Evolutionary conservation across 1,284 basidiomycete genomes (phyloP).

Genomic region (Leccinum variabile): DNA sequence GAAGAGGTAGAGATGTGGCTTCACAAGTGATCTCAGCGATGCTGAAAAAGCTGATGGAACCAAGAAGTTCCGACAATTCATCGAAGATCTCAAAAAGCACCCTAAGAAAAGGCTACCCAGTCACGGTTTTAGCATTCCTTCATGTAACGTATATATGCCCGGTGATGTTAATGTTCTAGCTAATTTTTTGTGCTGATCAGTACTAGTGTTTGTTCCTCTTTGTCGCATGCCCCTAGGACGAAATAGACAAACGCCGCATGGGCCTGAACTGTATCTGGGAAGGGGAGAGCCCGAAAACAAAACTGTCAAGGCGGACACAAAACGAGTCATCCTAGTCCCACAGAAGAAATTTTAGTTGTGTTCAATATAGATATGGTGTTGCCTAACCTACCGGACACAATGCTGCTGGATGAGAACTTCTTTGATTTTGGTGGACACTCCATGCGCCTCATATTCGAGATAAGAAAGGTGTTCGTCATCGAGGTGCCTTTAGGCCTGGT

Average conservation of each 20-base stretch:
- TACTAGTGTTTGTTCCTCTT: constrained; percentile 85
- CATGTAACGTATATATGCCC: constrained; percentile 57
- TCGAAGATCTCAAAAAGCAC: constrained; percentile 93
- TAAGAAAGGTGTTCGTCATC: constrained; percentile 90
- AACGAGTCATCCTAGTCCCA: constrained; percentile 54
- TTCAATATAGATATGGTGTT: constrained; percentile 73
- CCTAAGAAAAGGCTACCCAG: constrained; percentile 96
- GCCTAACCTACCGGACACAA: constrained; percentile 75
- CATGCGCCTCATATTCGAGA: constrained; percentile 95
- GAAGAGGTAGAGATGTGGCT: constrained; percentile 41
- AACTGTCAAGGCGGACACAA: constrained; percentile 27
- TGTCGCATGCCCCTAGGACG: constrained; percentile 97
- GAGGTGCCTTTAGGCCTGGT: constrained; percentile 92
- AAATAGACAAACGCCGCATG: constrained; percentile 87
- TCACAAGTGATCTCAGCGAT: constrained; percentile 71
- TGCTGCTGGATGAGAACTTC: constrained; percentile 93
- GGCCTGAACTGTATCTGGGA: too few relatives aligned
- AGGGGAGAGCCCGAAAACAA: constrained; percentile 34
- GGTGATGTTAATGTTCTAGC: constrained; percentile 4
- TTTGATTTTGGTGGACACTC: constrained; percentile 99
- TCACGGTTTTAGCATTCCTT: constrained; percentile 72
- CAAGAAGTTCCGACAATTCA: constrained; percentile 82
- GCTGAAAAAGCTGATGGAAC: constrained; percentile 61
- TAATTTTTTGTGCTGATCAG: constrained; percentile 34
- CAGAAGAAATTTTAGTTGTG: constrained; percentile 74